These are phyloP conservation scores for Arthrobotrys pseudoclavata DNA, from an alignment of 2,329 filamentous ascomycete genomes.

Conservation along the genomic window DNA sequence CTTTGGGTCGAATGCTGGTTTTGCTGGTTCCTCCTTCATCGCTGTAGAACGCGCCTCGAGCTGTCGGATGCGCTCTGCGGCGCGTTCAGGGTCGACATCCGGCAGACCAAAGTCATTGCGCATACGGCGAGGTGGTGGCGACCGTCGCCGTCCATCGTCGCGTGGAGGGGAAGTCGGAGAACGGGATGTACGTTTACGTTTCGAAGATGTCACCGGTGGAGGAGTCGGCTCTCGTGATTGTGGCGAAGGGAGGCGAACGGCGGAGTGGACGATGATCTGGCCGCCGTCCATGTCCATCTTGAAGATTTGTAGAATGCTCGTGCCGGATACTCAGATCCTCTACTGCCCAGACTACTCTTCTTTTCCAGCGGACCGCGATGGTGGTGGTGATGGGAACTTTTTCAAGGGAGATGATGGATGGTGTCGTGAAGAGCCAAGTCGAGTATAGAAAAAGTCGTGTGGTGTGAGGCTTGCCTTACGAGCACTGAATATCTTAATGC, in stretches of 20 bases:
- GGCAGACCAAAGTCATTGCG: slow-evolving; percentile 66
- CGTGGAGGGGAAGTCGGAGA: slow-evolving; percentile 71
- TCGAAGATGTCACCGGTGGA: slow-evolving; percentile 67
- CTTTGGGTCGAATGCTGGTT: slow-evolving; percentile 89
- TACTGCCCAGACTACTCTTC: not conserved
- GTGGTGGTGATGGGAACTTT: slow-evolving; percentile 7
- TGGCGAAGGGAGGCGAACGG: slow-evolving; percentile 74
- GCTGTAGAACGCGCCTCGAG: slow-evolving; percentile 70
- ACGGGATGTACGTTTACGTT: slow-evolving; percentile 73
- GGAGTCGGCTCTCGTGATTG: slow-evolving; percentile 69
- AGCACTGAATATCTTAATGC: slow-evolving; percentile 9
- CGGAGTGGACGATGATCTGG: slow-evolving; percentile 70
- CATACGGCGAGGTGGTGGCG: slow-evolving; percentile 66
- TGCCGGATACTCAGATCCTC: not conserved
- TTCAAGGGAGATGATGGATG: slow-evolving; percentile 27
- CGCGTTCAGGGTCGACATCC: slow-evolving; percentile 70
- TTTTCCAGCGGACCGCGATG: not conserved
- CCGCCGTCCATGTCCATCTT: slow-evolving; percentile 64
- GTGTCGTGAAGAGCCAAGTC: slow-evolving; percentile 17
- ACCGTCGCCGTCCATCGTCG: slow-evolving; percentile 67
- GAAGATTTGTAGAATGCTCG: slow-evolving; percentile 2
- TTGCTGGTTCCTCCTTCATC: slow-evolving; percentile 76
- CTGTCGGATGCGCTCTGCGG: slow-evolving; percentile 69
- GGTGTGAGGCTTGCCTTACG: slow-evolving; percentile 2
- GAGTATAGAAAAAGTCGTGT: slow-evolving; percentile 37